Base-by-base conservation (phyloP, 306 rosid genomes). In the Herpetospermum pedunculosum region DNA sequence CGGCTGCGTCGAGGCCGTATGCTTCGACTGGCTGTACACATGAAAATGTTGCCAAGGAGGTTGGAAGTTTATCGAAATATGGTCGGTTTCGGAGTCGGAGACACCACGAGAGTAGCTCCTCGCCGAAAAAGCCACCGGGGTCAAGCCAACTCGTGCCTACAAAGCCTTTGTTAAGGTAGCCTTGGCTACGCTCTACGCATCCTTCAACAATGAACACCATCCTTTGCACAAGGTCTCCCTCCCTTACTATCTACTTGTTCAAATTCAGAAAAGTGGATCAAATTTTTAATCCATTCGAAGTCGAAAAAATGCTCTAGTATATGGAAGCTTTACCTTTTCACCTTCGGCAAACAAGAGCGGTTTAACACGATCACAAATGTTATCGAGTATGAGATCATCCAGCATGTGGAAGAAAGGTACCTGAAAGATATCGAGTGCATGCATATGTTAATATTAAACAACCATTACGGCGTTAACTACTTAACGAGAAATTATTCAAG, bases 331-430 rank as follows among this genome's bases (percentile, higher is more conserved):
- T 76, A 94, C 99, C 99, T 91, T 94, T 82, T 91, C 99, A 6
- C 90, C 96, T 83, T 84, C 83, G 8, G 95, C 85, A 85, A 84
- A 91, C 49, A 91, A 89, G 11, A 94, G 77, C 3, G 94, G 99
- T 78, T 75, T 88, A 74, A 94, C 96, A 48, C 97, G 80, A 25
- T 91, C 99, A 18, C 99, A 94, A 4, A 94, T 89, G 84, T 91
- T 94, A 85, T 94, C 99, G 67, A 89, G 96, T 81, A 94, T 91
- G 77, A 94, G 97, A 49, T 85, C 95, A 74, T 91, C 96, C 89
- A 94, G 71, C 87, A 88, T 91, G 77, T 94, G 89, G 71, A 94
- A 91, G 46, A 91, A 77, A 44, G 99, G 99, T 28, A 94, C 99
- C 98, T 92, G 6, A 32, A 72, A 34, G 58, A 47, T 30, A 6